phyloP scores from a whole-genome alignment of 306 rosid species.

The Alnus glutinosa region DNA sequence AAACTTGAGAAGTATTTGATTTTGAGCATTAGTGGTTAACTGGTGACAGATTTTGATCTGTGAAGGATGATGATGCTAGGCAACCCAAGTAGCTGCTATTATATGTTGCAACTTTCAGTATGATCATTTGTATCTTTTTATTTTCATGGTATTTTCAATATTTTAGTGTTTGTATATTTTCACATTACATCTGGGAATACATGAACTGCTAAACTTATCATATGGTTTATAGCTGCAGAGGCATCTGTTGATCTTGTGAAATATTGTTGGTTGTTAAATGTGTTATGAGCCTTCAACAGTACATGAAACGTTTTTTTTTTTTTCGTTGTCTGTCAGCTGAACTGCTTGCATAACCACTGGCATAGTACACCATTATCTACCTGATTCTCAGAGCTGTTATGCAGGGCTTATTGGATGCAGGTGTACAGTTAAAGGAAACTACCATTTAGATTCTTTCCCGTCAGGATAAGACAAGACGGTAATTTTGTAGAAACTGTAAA shows the following conservation, averaged over 20 bases:
- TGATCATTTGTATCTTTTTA: not conserved
- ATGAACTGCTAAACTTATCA: not conserved
- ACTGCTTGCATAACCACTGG: not conserved
- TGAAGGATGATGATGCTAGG: not conserved
- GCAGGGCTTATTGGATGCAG: constrained; percentile 28
- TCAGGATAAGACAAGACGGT: constrained; percentile 9
- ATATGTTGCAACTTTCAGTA: not conserved
- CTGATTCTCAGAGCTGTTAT: not conserved
- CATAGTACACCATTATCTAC: not conserved
- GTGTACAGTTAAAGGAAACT: constrained; percentile 25
- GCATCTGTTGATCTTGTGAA: not conserved
- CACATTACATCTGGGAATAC: not conserved
- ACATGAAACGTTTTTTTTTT: not conserved
- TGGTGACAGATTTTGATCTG: not conserved
- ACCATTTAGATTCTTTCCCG: constrained; percentile 33
- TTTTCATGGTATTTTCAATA: not conserved
- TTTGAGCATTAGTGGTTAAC: not conserved
- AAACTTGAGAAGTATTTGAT: not conserved
- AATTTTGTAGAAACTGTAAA: constrained; percentile 19
- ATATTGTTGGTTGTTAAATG: not conserved
- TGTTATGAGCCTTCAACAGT: not conserved
- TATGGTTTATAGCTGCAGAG: not conserved
- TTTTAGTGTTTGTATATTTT: not conserved
- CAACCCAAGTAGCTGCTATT: not conserved
- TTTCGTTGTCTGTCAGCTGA: not conserved